A percentile compares a stretch with the other conserved stretches of the same genome.
Conservation (phyloP, 2,329 filamentous ascomycete genomes). For the Echinosphaeria canescens region DNA sequence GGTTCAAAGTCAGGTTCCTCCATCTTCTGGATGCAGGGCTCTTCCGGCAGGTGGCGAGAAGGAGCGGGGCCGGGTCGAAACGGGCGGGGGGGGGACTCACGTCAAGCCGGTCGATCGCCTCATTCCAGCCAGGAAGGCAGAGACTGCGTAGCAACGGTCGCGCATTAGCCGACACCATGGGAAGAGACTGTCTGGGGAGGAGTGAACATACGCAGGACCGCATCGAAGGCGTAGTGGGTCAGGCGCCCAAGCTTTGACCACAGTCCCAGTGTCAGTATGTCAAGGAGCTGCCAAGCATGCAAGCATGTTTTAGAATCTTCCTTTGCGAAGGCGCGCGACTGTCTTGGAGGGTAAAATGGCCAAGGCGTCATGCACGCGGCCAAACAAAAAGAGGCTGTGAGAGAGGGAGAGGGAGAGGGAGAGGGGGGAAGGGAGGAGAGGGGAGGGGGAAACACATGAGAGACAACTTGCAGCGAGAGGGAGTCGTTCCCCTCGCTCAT, state of each 20-base stretch:
- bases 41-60: neutral
- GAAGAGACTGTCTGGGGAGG: neutral
- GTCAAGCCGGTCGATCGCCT: constrained; percentile 94
- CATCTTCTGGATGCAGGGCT: too few relatives aligned
- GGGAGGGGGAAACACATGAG: constrained; percentile 3
- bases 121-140: constrained; percentile 88
- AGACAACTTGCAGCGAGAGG: too few relatives aligned
- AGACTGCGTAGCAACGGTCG: too few relatives aligned
- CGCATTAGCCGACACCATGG: too few relatives aligned
- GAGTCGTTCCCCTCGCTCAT: too few relatives aligned
- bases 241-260: constrained; percentile 74
- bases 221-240: constrained; percentile 91
- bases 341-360: too few relatives aligned
- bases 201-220: constrained; percentile 46
- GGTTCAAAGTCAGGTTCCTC: too few relatives aligned
- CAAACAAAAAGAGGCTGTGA: too few relatives aligned
- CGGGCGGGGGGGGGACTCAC: constrained; percentile 37
- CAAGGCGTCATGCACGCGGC: too few relatives aligned
- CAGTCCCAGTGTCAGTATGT: constrained; percentile 46
- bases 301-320: too few relatives aligned
- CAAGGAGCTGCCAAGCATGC: constrained; percentile 37
- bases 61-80: neutral
- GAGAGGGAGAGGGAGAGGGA: constrained; percentile 13
- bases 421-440: constrained; percentile 3
- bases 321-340: too few relatives aligned